phyloP scores from a whole-genome alignment of 2,329 filamentous ascomycete species.

The Sclerotiophoma versabilis region DNA sequence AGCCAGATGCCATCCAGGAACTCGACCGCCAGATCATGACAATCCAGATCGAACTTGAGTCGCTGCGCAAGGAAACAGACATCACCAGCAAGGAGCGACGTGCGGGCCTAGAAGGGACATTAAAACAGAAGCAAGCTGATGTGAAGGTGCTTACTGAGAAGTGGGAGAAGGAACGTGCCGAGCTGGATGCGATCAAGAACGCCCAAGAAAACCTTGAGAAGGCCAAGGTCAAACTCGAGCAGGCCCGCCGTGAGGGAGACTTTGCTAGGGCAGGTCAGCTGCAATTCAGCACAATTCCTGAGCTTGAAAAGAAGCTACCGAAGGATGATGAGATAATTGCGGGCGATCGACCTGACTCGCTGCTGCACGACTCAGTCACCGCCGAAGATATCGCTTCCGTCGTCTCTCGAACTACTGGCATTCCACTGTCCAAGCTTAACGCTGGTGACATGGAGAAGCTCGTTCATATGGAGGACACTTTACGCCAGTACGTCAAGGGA shows the following conservation, averaged over 20 bases:
- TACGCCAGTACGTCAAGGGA: conserved; percentile 83
- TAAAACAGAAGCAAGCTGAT: conserved; percentile 80
- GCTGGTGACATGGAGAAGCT: conserved; percentile 93
- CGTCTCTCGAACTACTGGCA: conserved; percentile 89
- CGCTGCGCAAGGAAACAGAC: conserved; percentile 91
- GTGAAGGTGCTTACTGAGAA: conserved; percentile 75
- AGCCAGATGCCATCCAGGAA: conserved; percentile 91
- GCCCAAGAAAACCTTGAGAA: conserved; percentile 88
- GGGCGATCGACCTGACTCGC: conserved; percentile 56
- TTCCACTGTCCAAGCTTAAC: conserved; percentile 90
- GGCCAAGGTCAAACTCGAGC: conserved; percentile 83
- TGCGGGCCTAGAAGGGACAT: conserved; percentile 79
- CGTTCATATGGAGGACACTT: conserved; percentile 91
- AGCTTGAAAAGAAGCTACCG: conserved; percentile 78
- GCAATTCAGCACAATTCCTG: conserved; percentile 85
- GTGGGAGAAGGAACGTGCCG: conserved; percentile 88
- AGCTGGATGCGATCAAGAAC: conserved; percentile 87
- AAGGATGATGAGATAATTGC: conserved; percentile 65
- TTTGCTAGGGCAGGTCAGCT: conserved; percentile 91
- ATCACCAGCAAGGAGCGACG: conserved; percentile 85
- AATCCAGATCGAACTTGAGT: conserved; percentile 95
- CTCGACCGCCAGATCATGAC: conserved; percentile 96
- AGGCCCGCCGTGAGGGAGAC: conserved; percentile 85
- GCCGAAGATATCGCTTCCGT: conserved; percentile 93
- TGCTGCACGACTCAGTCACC: conserved; percentile 94